A percentile compares a stretch with the other conserved stretches of the same genome.
Evolutionary conservation across 257 asterid species (phyloP).

Genomic region (Ocimum tenuiflorum): DNA sequence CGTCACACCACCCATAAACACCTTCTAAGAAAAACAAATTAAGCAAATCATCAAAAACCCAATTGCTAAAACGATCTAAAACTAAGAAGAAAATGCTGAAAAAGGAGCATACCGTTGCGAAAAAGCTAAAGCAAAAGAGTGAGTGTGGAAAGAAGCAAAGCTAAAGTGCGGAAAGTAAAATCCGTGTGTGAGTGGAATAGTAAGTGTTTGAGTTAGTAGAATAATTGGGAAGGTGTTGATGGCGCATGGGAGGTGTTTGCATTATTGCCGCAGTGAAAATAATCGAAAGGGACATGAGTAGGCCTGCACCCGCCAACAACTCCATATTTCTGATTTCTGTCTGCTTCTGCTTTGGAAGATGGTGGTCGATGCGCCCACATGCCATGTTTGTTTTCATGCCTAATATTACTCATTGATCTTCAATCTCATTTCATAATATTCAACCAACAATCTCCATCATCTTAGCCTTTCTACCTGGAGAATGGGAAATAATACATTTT

Average conservation of each 20-base stretch:
- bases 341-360: conserved; percentile 9
- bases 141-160: conserved; percentile 31
- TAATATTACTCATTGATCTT: not conserved
- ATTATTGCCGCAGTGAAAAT: conserved; percentile 25
- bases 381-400: conserved; percentile 15
- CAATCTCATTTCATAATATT: not conserved
- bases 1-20: conserved; percentile 83
- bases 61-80: not conserved
- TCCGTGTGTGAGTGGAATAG: not conserved
- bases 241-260: conserved; percentile 44
- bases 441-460: not conserved
- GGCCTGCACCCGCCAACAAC: not conserved
- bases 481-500: too few relatives aligned
- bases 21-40: not conserved
- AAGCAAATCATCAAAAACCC: not conserved
- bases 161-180: conserved; percentile 11
- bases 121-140: conserved; percentile 20
- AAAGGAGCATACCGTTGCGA: conserved; percentile 22
- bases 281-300: conserved; percentile 29
- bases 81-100: not conserved
- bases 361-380: conserved; percentile 18
- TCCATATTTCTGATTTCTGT: conserved; percentile 14
- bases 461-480: too few relatives aligned
- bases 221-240: conserved; percentile 15
- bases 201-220: not conserved